Base-by-base conservation (phyloP, 306 rosid species). In the Quercus berberidifolia region DNA sequence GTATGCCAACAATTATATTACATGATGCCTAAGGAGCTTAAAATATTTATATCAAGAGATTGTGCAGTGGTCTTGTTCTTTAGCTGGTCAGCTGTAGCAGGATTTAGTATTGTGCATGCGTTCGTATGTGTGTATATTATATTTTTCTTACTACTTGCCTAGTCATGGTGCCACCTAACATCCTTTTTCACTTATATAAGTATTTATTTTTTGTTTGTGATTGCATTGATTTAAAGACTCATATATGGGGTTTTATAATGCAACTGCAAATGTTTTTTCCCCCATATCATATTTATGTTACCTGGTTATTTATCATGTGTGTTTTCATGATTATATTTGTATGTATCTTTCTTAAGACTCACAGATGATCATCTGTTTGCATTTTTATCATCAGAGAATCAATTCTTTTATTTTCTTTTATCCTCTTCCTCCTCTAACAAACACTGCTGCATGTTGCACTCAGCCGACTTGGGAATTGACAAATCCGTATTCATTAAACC, bases 401-500 rank as follows among this genome's bases (percentile, higher is more conserved):
- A 21, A 5, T 54, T 79, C 18, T 69, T 69, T 23, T 75, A 26
- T 79, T 64, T 28, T 55, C 17, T 80, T 35, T 73, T 51, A 51
- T 52, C 57, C 21, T 46, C 23, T 38, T 62, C 70, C 69, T 71
- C 33, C 31, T 78, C 76, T 14, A 64, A 67, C 64, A 71, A 52
- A 76, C 51, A n/a, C 79, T 75, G 75, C 80, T 75, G 55, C 80
- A 10, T 69, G 67, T 83, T 71, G 69, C 79, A 73, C 76, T 59
- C 74, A 81, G 68, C 85, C 86, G 97, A 81, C 71, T 71, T 85
- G 84, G 93, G 96, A 76, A 89, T 95, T 71, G 96, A 95, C 69
- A 89, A 87, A 82, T 95, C 99, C 55, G 82, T 89, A 82, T 93
- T 95, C 86, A 91, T 89, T 70, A 91, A 91, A 77, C 99, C 96